These are phyloP conservation scores for Poteriospumella lacustris DNA, from an alignment of 108 stramenopile species.

Conservation along the genomic window DNA sequence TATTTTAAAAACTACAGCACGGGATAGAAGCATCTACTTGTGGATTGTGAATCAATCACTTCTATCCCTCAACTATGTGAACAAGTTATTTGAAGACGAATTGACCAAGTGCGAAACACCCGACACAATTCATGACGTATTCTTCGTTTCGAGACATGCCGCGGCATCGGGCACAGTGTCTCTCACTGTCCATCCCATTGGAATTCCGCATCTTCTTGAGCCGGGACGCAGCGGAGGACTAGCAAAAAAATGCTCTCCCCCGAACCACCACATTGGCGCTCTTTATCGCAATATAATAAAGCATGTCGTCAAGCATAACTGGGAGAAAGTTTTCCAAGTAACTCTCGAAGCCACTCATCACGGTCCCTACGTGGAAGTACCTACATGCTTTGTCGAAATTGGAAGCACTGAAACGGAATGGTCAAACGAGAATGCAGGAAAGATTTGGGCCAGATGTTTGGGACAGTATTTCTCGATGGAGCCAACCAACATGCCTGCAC, in stretches of 20 bases:
- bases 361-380: background rate
- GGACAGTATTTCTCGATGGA: background rate
- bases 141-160: background rate
- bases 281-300: background rate
- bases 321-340: background rate
- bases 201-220: background rate
- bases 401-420: background rate
- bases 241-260: background rate
- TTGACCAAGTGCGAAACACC: too few relatives aligned
- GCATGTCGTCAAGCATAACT: too few relatives aligned
- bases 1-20: too few relatives aligned
- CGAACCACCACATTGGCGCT: background rate
- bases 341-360: conserved; percentile 10
- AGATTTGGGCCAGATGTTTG: background rate
- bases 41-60: too few relatives aligned
- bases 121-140: background rate
- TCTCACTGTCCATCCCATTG: conserved; percentile 3
- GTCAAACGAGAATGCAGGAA: background rate
- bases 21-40: too few relatives aligned
- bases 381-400: conserved; percentile 15
- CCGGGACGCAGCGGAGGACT: background rate
- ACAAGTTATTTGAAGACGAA: too few relatives aligned
- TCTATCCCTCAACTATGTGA: too few relatives aligned
- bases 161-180: background rate
- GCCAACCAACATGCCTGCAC: too few relatives aligned